Base-by-base conservation (phyloP, 441 rosid species). In the Mallotus japonicus region DNA sequence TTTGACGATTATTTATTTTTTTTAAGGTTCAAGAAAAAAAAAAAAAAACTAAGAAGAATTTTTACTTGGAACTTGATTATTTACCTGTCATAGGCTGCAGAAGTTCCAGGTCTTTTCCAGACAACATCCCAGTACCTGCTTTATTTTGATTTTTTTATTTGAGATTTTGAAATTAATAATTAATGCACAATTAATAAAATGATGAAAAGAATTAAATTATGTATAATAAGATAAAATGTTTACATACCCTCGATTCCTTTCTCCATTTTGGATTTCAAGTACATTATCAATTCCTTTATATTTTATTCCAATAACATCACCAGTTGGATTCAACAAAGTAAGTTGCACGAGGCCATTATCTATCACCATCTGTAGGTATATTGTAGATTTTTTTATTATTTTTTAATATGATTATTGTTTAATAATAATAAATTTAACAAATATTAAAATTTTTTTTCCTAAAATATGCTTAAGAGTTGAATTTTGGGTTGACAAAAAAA, bases 41-140 rank as follows among this genome's bases (percentile, higher is more conserved):
- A 42, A 42, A 8, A 42, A 42, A 42, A 42, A 8, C 2, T 0
- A 42, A 42, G 46, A 42, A 42, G 37, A 32, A 32, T 32, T 32
- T 32, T 42, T 8, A 2, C 4, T 42, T 42, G 10, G 46, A 69
- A 13, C 42, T 42, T 3, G 3, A 28, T 34, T 10, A 57, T 16
- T 70, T 80, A 87, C 93, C 75, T 86, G 79, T 89, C 89, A 24
- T 49, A 64, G 5, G 9, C 8, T 1, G 1, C 20, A 0, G 6
- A 22, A 16, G 69, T 10, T 66, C 80, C 83, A 3, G 87, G 84
- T 75, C 49, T 49, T 67, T 80, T 77, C 91, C 91, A 87, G 12
- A 87, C 90, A 42, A 86, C 63, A 50, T 89, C 93, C 91, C 88
- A 80, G 47, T 86, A 90, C 82, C 92, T 88, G 11, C 1, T 40